Percentiles rank a stretch among this genome's conserved stretches.
Evolutionary conservation across 441 rosid genomes (phyloP).

Genomic region (Rhodomyrtus psidioides): DNA sequence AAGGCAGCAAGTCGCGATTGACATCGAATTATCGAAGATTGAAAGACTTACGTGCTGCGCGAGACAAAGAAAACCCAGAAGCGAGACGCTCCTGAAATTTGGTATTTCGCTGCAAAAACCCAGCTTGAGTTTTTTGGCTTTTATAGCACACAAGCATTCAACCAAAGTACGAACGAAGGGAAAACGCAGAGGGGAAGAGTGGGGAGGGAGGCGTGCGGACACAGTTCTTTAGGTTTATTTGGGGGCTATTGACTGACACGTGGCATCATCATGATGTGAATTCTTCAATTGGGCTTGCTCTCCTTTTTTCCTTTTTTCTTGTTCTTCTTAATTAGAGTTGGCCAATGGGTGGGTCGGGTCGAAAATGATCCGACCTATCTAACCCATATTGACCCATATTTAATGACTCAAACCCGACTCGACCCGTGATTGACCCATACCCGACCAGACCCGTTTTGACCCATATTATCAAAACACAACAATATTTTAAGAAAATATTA

Average conservation of each 20-base stretch:
- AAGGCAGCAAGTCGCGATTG: neutral
- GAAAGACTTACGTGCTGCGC: neutral
- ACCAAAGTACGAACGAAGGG: neutral
- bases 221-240: neutral
- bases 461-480: too few relatives aligned
- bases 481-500: too few relatives aligned
- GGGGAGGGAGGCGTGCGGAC: neutral
- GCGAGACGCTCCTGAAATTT: neutral
- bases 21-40: neutral
- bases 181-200: neutral
- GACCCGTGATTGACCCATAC: too few relatives aligned
- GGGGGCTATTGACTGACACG: neutral
- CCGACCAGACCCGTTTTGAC: too few relatives aligned
- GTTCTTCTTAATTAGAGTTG: too few relatives aligned
- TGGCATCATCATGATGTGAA: neutral
- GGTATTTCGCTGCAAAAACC: neutral
- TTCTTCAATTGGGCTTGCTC: neutral
- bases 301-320: too few relatives aligned
- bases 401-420: too few relatives aligned
- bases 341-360: too few relatives aligned
- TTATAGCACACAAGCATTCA: neutral
- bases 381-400: too few relatives aligned
- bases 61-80: neutral
- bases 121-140: neutral
- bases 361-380: too few relatives aligned